Evolutionary conservation across 1,139 yeast species (phyloP).

Genomic region (Scheffersomyces stambukii): DNA sequence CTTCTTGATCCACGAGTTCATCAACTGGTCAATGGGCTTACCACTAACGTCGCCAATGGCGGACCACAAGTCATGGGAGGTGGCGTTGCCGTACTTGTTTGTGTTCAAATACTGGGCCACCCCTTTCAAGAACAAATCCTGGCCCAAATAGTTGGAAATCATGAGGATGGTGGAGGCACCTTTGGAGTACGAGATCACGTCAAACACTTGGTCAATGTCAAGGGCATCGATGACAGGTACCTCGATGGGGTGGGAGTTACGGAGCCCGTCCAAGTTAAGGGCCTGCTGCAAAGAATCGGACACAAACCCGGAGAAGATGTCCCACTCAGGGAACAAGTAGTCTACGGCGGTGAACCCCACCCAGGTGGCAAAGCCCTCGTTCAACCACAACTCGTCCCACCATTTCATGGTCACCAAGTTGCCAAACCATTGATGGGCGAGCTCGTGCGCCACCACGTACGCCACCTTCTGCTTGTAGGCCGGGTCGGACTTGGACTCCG

Average conservation of each 20-base stretch:
- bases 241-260: conserved; percentile 82
- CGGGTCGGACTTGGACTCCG: conserved; percentile 62
- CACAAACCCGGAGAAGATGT: conserved; percentile 73
- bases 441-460: conserved; percentile 84
- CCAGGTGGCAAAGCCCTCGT: conserved; percentile 83
- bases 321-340: conserved; percentile 80
- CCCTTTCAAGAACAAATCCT: conserved; percentile 63
- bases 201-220: conserved; percentile 82
- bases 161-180: conserved; percentile 75
- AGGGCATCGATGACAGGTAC: conserved; percentile 78
- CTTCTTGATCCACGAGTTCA: conserved; percentile 80
- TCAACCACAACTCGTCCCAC: conserved; percentile 64
- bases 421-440: conserved; percentile 76
- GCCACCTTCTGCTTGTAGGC: conserved; percentile 74
- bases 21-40: conserved; percentile 63
- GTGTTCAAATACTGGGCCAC: conserved; percentile 65
- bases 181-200: conserved; percentile 77
- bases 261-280: conserved; percentile 62
- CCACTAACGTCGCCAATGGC: conserved; percentile 72
- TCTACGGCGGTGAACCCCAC: conserved; percentile 81
- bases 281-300: conserved; percentile 69
- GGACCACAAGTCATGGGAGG: conserved; percentile 77
- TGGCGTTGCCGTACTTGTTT: conserved; percentile 73
- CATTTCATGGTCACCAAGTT: conserved; percentile 60
- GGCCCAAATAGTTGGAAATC: conserved; percentile 68